Evolutionary conservation across 2,329 filamentous ascomycete genomes (phyloP).

Genomic region (Hirsutella rhossiliensis): DNA sequence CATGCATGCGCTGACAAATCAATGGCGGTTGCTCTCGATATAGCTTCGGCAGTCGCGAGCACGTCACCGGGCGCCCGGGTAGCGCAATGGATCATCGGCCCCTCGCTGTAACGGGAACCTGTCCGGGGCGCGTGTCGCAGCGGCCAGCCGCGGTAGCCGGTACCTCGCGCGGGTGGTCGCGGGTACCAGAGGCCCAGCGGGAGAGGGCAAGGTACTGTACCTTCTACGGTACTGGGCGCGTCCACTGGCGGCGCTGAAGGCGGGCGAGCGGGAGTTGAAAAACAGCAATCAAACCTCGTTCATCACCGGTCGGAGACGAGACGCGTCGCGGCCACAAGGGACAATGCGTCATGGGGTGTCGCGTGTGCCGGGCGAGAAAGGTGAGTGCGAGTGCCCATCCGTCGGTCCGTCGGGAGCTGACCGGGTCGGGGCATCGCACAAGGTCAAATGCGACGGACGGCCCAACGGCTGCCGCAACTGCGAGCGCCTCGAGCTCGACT

Average conservation of each 20-base stretch:
- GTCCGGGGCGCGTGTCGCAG: not conserved
- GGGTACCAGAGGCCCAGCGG: no score
- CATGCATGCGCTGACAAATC: no score
- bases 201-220: no score
- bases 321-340: not conserved
- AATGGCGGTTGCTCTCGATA: no score
- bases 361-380: conserved; percentile 28
- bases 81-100: not conserved
- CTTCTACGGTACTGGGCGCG: no score
- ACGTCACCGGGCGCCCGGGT: not conserved
- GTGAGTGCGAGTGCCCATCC: conserved; percentile 7
- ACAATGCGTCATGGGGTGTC: conserved; percentile 21
- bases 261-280: no score
- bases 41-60: no score
- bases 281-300: no score
- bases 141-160: not conserved
- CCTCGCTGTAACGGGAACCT: not conserved
- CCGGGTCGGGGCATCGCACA: conserved; percentile 5
- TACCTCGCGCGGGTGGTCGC: not conserved
- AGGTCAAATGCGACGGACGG: conserved; percentile 30
- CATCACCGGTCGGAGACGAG: not conserved
- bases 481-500: conserved; percentile 28
- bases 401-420: conserved; percentile 1
- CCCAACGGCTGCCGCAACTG: conserved; percentile 29
- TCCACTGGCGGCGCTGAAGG: not conserved